Evolutionary conservation across 2,329 filamentous ascomycete species (phyloP), one percentile per base, ranked within the genome.

Genomic region (Trichoderma sp.): DNA sequence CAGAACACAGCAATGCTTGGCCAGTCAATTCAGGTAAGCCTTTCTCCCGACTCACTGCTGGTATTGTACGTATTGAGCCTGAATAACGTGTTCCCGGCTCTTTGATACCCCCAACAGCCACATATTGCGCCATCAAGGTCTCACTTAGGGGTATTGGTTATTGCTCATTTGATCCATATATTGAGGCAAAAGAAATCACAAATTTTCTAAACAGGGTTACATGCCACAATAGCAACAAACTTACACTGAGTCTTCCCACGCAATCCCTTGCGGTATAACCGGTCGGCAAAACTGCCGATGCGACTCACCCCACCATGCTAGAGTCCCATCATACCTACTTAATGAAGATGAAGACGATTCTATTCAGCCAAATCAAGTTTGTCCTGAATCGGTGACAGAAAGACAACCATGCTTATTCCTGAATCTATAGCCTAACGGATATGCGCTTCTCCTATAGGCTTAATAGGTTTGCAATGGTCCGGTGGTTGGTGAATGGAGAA

Each of bases 251-350:
- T 12, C 7, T 17, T 50, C n/a, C n/a, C 21, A 39, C 47, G 43
- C 12, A 19, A 3, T 19, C 30, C 19, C 45, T 39, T 50, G 30
- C 28, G 30, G 47, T 61, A 61, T 61, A 61, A 45, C 58, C 58
- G 58, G 47, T 44, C 58, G 58, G 58, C 39, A 61, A 61, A 61
- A 52, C 6, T 43, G 12, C 21, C 14, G n/a, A 61, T 61, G 58
- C 47, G 21, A 52, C 58, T 34, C 30, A 30, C 58, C 58, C 58
- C 58, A 61, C 58, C 21, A 21, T 19, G 14, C 30, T 15, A 17
- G 51, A 59, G 21, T 7, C 5, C 24, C n/a, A 47, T 24, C 26
- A 59, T 34, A 34, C 26, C 30, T 24, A 17, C 7, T 7, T 24
- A n/a, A 19, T 30, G 7, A 24, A 24, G 30, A 30, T 17, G 10